Base-by-base conservation (phyloP, 2,329 filamentous ascomycete species). In the Sordariomycetes sp. region DNA sequence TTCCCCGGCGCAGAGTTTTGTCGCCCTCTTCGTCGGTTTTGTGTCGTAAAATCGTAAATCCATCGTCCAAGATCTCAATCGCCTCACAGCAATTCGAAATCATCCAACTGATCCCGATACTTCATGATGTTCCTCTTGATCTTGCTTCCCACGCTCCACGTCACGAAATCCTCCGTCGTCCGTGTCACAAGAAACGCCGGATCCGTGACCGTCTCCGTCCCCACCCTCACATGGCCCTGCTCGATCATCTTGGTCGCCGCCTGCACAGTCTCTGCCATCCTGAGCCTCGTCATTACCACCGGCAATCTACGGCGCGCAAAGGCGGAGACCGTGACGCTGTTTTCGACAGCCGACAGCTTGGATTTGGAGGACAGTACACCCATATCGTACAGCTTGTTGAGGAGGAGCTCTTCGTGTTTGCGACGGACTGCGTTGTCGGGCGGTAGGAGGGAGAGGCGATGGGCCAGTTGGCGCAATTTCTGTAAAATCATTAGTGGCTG, bases 91-190 rank as follows among this genome's bases (percentile, higher is more conserved):
- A 95, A 64, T 64, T 96, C 90, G 53, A 94, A 96, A 61, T 96
- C 90, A 61, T 96, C 90, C 61, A 95, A 61, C 67, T 94, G 86
- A 59, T 95, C 87, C 48, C 86, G 78, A 57, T 95, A 96, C 61
- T 85, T 86, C 75, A 94, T 80, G 43, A 95, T 94, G 54, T 87
- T 92, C 54, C 83, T 75, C 81, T 94, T 94, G 58, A 96, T 88
- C 82, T 95, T 95, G 60, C 86, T 93, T 39, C 86, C 86, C 49
- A 93, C 85, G 8, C 90, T 82, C 90, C 90, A 96, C 1, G 90
- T 95, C 14, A 96, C 83, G 55, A 93, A 94, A 61, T 96, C 90
- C 62, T 96, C 90, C 72, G 94, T 86, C 40, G 78, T 84, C 44
- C 88, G 71, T 24, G 86, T 92, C 7, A 96, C 86, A 34, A 95